phyloP scores from a whole-genome alignment of 495 filamentous ascomycete genomes.

The Talaromyces ruber region DNA sequence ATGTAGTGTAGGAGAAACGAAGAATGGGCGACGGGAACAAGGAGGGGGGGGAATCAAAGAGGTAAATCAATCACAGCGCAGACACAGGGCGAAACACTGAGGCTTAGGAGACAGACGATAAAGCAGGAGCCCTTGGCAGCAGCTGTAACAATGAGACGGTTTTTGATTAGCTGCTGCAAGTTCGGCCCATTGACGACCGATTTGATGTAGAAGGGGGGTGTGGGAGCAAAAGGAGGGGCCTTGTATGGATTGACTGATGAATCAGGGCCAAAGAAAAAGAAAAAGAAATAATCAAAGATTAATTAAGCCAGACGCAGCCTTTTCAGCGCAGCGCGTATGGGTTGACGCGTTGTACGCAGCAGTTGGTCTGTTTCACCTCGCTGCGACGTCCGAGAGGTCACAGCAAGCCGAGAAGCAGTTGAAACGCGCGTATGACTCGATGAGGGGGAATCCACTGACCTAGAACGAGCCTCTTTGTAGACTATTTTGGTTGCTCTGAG shows the following conservation, averaged over 20 bases:
- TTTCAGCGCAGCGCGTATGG: slow-evolving; percentile 8
- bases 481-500: background rate
- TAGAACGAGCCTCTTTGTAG: background rate
- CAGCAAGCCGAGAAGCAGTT: background rate
- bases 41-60: background rate
- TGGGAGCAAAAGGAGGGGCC: slow-evolving; percentile 1
- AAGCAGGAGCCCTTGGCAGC: background rate
- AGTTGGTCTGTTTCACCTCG: background rate
- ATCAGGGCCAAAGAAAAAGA: slow-evolving; percentile 2
- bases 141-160: background rate
- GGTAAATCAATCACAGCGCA: background rate
- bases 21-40: background rate
- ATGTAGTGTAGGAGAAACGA: background rate
- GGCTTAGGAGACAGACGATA: background rate
- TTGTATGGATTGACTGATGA: slow-evolving; percentile 8
- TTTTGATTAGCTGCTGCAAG: background rate
- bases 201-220: background rate
- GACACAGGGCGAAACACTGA: background rate
- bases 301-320: slow-evolving; percentile 35
- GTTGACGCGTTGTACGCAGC: slow-evolving; percentile 2
- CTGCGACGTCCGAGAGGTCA: background rate
- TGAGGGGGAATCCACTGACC: background rate
- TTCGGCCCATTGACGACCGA: background rate
- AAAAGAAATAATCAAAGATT: background rate
- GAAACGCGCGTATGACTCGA: background rate